These are phyloP conservation scores for Saturnispora dispora DNA, from an alignment of 805 yeast species.

Conservation along the genomic window DNA sequence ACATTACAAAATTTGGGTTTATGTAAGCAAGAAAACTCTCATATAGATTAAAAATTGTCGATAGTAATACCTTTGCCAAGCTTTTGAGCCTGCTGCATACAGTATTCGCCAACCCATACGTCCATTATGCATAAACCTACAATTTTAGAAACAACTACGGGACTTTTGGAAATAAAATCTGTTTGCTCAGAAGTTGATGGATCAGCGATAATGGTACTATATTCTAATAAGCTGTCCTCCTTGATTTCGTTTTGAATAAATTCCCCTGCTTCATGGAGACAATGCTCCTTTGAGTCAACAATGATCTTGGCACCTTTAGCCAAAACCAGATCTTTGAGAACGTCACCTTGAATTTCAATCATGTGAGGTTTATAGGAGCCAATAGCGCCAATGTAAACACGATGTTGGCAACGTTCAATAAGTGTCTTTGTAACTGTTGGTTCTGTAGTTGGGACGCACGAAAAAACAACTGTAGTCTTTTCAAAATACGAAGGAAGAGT, in stretches of 20 bases:
- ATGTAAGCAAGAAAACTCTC: neutral
- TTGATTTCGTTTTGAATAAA: conserved; percentile 38
- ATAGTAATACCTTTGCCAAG: conserved; percentile 25
- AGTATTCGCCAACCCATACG: conserved; percentile 39
- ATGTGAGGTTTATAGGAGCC: conserved; percentile 63
- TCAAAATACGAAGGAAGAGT: conserved; percentile 23
- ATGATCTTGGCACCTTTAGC: conserved; percentile 34
- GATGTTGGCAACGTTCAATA: conserved; percentile 20
- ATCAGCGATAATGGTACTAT: conserved; percentile 31
- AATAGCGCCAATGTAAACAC: conserved; percentile 45
- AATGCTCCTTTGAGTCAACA: conserved; percentile 52
- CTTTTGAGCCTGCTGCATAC: conserved; percentile 27
- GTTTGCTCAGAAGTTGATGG: conserved; percentile 7
- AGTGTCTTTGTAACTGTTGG: conserved; percentile 33
- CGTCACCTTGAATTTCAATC: conserved; percentile 47
- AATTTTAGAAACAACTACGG: conserved; percentile 40
- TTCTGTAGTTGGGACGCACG: conserved; percentile 50
- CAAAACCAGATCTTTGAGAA: conserved; percentile 30
- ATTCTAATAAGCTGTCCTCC: conserved; percentile 35
- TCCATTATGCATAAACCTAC: conserved; percentile 65
- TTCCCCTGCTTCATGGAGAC: conserved; percentile 57
- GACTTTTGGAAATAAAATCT: conserved; percentile 16
- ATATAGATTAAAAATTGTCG: conserved; percentile 22
- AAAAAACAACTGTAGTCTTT: conserved; percentile 42
- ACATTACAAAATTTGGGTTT: neutral